Base-by-base conservation (phyloP, 805 yeast genomes). In the Dipodascopsis uninucleata region DNA sequence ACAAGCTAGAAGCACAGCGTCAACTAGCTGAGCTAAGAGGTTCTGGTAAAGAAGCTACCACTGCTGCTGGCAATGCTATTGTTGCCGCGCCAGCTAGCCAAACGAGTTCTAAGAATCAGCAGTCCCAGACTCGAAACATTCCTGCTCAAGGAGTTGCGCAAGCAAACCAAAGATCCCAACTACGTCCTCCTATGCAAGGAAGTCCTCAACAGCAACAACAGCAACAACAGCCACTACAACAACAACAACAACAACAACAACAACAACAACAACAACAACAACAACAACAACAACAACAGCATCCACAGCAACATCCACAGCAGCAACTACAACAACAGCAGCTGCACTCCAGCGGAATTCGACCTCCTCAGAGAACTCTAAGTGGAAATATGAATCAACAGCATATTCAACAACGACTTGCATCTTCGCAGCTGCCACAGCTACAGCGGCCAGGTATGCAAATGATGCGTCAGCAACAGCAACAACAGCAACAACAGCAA, bases 11-110 rank as follows among this genome's bases (percentile, higher is more conserved):
- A 16, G 31, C 35, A 20, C 47, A 48, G 43, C 29, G 38, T 39
- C 34, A 50, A 32, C 46, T 10, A 58, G 59, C 36, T 37, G 61
- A 10, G 63, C 59, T 43, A 55, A 50, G 14, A 58, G 55, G 14
- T 61, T 55, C 34, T 49, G 58, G 16, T 42, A 9, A 5, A 20
- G 33, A 17, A 8, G 9, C 33, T 7, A 20, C 5, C 8, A 9
- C 8, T 5, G 8, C 5, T 8, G 33, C 33, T 7, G 33, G 20
- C 5, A 5, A 29, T 8, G 33, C 33, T 5, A 20, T 9, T 17
- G 6, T 7, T 29, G 33, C 9, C 8, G 8, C 33, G 16, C 5
- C 33, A 5, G 33, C 33, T 9, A 6, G 8, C 9, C 20, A 29
- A 5, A 29, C 33, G 8, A 20, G 17, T 8, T 8, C 33, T 8